Conservation (phyloP, 768 basidiomycete species). For the Imleria badia region DNA sequence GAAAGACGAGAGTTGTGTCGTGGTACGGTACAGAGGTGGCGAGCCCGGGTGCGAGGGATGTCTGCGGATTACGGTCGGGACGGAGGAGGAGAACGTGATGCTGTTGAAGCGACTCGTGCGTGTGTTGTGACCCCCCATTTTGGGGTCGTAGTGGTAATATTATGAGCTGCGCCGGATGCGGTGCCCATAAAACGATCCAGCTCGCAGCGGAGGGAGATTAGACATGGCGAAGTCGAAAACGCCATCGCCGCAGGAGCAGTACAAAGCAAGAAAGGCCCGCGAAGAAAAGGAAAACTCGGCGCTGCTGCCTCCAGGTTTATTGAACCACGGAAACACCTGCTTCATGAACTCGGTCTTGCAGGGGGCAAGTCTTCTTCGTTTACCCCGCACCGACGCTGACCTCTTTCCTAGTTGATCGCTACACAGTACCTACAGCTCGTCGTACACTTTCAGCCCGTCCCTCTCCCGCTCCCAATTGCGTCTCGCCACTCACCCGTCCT, state of each 20-base stretch:
- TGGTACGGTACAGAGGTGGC: constrained; percentile 85
- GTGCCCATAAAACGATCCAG: not conserved
- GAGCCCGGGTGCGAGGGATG: constrained; percentile 88
- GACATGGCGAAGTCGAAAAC: constrained; percentile 52
- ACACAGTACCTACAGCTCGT: constrained; percentile 60
- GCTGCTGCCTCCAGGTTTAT: constrained; percentile 67
- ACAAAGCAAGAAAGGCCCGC: constrained; percentile 53
- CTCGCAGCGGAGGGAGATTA: no score
- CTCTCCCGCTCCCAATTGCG: constrained; percentile 38
- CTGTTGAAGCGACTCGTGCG: constrained; percentile 55
- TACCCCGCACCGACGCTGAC: not conserved
- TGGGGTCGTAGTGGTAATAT: constrained; percentile 1
- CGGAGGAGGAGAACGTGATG: constrained; percentile 69
- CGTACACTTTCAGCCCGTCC: constrained; percentile 53
- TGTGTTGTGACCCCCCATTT: constrained; percentile 39
- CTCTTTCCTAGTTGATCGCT: constrained; percentile 55
- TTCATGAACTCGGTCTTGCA: constrained; percentile 97
- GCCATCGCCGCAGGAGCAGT: constrained; percentile 62
- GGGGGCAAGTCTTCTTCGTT: constrained; percentile 49
- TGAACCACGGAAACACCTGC: constrained; percentile 88
- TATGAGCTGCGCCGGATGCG: no score
- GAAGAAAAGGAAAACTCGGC: constrained; percentile 64
- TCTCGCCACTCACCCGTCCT: constrained; percentile 63
- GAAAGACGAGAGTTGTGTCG: constrained; percentile 80
- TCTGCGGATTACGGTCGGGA: constrained; percentile 88